A percentile compares a stretch with the other conserved stretches of the same genome.
Conservation (phyloP, 148 eudicot species). For the Dysphania ambrosioides region DNA sequence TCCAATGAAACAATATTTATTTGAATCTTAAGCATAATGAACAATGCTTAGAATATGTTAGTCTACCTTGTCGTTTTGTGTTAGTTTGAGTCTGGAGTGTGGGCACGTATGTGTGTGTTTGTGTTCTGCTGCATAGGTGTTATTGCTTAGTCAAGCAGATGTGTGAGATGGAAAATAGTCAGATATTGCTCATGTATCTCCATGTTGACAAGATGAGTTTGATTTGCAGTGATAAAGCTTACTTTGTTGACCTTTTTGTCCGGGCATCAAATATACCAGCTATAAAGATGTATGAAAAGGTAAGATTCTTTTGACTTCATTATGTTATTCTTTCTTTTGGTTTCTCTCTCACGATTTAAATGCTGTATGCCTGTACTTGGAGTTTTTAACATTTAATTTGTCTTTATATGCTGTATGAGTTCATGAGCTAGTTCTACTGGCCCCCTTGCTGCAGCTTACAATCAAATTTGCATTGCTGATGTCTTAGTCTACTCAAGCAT, state of each 20-base stretch:
- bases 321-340: background rate
- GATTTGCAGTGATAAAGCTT: slow-evolving; percentile 78
- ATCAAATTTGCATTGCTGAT: background rate
- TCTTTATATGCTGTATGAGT: background rate
- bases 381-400: background rate
- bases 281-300: slow-evolving; percentile 99
- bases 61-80: too few species aligned
- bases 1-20: too few species aligned
- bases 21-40: too few species aligned
- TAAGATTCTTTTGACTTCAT: slow-evolving; percentile 27
- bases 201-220: slow-evolving; percentile 12
- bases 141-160: background rate
- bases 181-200: background rate
- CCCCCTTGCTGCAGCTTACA: background rate
- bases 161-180: slow-evolving; percentile 2
- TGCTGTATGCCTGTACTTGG: background rate
- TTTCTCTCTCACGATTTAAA: background rate
- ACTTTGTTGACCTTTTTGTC: slow-evolving; percentile 94
- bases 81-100: too few species aligned
- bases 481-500: background rate
- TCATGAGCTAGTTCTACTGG: background rate
- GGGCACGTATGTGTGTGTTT: too few species aligned
- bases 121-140: too few species aligned
- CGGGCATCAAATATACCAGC: slow-evolving; percentile 98
- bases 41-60: too few species aligned